A percentile compares a stretch with the other conserved stretches of the same genome.
Conservation (phyloP, 2,329 filamentous ascomycete species). For the Ophiostoma novo-ulmi region DNA sequence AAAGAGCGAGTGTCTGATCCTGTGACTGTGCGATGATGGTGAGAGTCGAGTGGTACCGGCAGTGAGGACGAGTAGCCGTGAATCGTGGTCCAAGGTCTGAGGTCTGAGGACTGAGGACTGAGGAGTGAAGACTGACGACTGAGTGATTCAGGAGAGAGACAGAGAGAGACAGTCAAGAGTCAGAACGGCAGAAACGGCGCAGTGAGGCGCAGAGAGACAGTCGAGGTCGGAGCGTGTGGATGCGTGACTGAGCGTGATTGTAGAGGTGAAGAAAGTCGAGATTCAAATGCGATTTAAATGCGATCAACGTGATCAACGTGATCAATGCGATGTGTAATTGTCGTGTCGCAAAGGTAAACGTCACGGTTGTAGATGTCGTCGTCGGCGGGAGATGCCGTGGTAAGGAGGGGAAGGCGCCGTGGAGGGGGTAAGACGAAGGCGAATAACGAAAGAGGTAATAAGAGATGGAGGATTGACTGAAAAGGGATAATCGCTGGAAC, state of each 20-base stretch:
- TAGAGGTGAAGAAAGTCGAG: neutral
- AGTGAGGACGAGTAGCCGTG: neutral
- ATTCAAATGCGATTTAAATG: neutral
- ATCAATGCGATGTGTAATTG: neutral
- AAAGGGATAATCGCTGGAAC: neutral
- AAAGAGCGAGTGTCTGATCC: neutral
- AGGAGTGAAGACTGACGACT: neutral
- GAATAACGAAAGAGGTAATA: neutral
- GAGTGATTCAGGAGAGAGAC: slow-evolving; percentile 12
- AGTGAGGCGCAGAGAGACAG: neutral
- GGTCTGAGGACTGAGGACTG: neutral
- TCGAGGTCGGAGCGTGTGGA: neutral
- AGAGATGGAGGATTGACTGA: neutral
- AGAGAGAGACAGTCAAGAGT: neutral
- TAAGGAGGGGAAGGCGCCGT: neutral
- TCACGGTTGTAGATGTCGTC: neutral
- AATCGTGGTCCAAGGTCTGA: neutral
- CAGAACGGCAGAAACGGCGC: neutral
- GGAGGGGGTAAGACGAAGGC: neutral
- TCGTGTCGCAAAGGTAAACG: neutral
- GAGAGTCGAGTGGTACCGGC: neutral
- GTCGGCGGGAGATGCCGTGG: neutral
- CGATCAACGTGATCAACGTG: neutral
- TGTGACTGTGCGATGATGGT: neutral
- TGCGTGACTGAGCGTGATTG: neutral